Evolutionary conservation across 306 rosid genomes (phyloP), one percentile per base, ranked within the genome.

Genomic region (Sechiopsis laciniata): DNA sequence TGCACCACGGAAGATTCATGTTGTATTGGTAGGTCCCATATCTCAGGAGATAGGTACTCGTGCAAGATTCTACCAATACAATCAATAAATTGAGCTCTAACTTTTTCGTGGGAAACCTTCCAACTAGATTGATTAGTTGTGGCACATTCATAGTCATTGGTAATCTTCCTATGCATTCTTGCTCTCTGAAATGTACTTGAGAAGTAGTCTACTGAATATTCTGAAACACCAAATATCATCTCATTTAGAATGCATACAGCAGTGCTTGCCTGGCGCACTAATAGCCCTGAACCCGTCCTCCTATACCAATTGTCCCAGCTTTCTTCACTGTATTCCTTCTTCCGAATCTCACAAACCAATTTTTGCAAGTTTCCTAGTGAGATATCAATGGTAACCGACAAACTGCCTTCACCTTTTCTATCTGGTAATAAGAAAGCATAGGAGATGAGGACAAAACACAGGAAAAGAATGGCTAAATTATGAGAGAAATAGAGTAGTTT

Each of bases 211-310:
- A 78, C 71, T 75, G 96, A 87, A 76, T 80, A 85, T 85, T 90
- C 94, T 51, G 97, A 90, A 74, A 89, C 77, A 70, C 98, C 98
- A 84, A 81, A 93, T 75, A 93, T 82, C 69, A 93, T 88, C 92
- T 93, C 98, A 80, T 93, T 90, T 53, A 93, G 80, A 85, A 93
- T 90, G 76, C 96, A 93, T 12, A 80, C 96, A 75, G 97, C 92
- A 65, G 94, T 93, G 88, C 97, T 84, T 29, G 97, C 97, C 83
- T 90, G 96, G 70, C 94, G 91, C 77, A 93, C 73, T 75, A 90
- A 81, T 83, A 85, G 89, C 71, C 98, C 98, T 17, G 94, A 90
- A 81, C 92, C 96, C 76, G 83, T 86, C 81, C 95, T 90, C 71
- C 83, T 79, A 75, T 90, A 93, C 98, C 98, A 93, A 20, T 83